Evolutionary conservation across 495 filamentous ascomycete species (phyloP), one percentile per base, ranked within the genome.

Genomic region (Terfezia claveryi): DNA sequence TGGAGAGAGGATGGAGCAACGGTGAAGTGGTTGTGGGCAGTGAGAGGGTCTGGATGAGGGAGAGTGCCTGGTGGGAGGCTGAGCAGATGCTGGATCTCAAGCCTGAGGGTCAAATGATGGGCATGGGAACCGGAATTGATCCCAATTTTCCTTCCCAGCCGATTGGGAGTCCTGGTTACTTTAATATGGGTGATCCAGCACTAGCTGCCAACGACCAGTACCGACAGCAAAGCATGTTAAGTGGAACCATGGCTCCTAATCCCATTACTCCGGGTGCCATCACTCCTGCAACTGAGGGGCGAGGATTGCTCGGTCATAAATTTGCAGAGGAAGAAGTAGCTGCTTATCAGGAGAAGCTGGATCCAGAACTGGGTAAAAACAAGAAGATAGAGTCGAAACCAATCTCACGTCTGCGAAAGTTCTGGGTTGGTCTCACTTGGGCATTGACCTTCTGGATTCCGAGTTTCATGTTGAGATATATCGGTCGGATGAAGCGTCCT

Each of bases 1-100:
- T 95, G 49, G 87, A 96, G 67, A 79, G 91, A 49, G 92, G 91
- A 2, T 98, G 91, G 91, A 94, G 85, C 68, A 96, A 98, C 62
- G 91, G 91, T 32, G 92, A 96, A 64, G 89, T 95, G 2, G 77
- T 92, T 20, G 73, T 98, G 46, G 91, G 91, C 54, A 76, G 79
- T 38, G 84, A 94, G 66, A 80, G 91, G 6, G 81, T 98, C 38
- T 98, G 91, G 91, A 87, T 95, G 73, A 75, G 91, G 46, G 91
- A 98, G 65, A 77, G 71, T 51, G 80, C 87, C 10, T 98, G 91
- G 91, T 94, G 91, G 88, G 92, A 96, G 68, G 88, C 88, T 10
- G 91, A 98, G 68, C 83, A 78, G 56, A 94, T 94, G 84, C 79
- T 96, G 32, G 91, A 98, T 64, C 68, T 95, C 56, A 93, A 92